phyloP scores from a whole-genome alignment of 495 filamentous ascomycete species.

The Coniosporium apollinis region DNA sequence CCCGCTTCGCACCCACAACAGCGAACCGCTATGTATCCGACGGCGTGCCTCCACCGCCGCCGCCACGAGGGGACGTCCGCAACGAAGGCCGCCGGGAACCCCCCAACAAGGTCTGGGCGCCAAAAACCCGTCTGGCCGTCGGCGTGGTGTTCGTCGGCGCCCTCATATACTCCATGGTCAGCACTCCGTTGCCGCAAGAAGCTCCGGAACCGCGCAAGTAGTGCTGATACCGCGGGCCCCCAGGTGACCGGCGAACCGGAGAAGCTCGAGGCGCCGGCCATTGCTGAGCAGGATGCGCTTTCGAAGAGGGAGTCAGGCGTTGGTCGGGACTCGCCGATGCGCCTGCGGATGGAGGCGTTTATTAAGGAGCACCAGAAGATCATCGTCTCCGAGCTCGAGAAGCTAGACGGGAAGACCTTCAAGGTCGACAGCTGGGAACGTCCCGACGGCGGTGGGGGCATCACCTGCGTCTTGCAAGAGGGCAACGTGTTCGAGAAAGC shows the following conservation, averaged over 20 bases:
- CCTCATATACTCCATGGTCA: conserved; percentile 53
- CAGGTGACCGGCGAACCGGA: conserved; percentile 24
- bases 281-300: conserved; percentile 54
- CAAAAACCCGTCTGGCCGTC: conserved; percentile 34
- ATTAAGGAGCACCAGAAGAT: conserved; percentile 81
- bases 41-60: too few species aligned
- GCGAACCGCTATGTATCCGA: too few species aligned
- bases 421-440: conserved; percentile 72
- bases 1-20: too few species aligned
- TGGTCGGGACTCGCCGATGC: conserved; percentile 73
- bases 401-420: conserved; percentile 66
- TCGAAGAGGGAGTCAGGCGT: conserved; percentile 49
- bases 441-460: conserved; percentile 68
- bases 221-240: conserved; percentile 2
- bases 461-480: conserved; percentile 86
- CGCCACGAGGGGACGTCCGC: too few species aligned
- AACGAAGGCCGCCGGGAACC: too few species aligned
- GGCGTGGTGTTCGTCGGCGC: conserved; percentile 45
- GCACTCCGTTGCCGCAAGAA: too few species aligned
- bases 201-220: too few species aligned
- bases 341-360: conserved; percentile 88
- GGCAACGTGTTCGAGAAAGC: conserved; percentile 97
- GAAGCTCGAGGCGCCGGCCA: conserved; percentile 41
- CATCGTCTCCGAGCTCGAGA: conserved; percentile 66
- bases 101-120: conserved; percentile 2